Percentiles rank a stretch among this genome's conserved stretches.
These are phyloP conservation scores for Saccharata proteae DNA, from an alignment of 2,329 filamentous ascomycete species.

Conservation along the genomic window DNA sequence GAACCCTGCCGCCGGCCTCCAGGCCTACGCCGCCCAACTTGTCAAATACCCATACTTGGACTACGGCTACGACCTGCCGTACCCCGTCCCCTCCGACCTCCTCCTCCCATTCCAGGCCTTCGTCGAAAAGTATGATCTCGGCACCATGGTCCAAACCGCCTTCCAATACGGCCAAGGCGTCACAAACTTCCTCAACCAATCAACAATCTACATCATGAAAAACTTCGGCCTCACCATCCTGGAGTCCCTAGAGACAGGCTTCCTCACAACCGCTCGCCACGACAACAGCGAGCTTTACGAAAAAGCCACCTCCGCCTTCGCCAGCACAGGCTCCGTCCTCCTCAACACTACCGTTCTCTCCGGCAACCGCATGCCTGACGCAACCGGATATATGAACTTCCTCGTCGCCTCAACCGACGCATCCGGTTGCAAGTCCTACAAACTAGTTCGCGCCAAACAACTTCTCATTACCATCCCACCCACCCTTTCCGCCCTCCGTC, in stretches of 20 bases:
- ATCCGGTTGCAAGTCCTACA: slow-evolving; percentile 11
- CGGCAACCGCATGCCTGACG: background rate
- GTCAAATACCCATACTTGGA: slow-evolving; percentile 22
- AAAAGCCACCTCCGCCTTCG: slow-evolving; percentile 7
- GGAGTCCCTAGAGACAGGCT: slow-evolving; percentile 5
- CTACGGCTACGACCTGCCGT: slow-evolving; percentile 32
- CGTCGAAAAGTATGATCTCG: slow-evolving; percentile 35
- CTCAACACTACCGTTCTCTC: slow-evolving; percentile 11
- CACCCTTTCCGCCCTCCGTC: slow-evolving; percentile 19
- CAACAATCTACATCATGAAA: slow-evolving; percentile 37
- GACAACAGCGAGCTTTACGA: slow-evolving; percentile 16
- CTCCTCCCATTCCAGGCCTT: slow-evolving; percentile 37
- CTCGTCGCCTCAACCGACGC: background rate
- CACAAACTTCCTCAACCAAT: slow-evolving; percentile 30
- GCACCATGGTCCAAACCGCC: slow-evolving; percentile 29
- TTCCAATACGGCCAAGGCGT: slow-evolving; percentile 32
- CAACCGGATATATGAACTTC: background rate
- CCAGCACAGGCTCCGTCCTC: slow-evolving; percentile 4
- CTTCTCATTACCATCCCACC: slow-evolving; percentile 34
- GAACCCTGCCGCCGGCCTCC: slow-evolving; percentile 9
- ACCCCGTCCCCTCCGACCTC: slow-evolving; percentile 34
- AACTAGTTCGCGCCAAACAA: slow-evolving; percentile 26
- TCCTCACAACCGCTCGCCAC: slow-evolving; percentile 10
- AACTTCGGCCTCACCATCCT: slow-evolving; percentile 11
- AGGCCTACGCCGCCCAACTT: slow-evolving; percentile 17